Evolutionary conservation across 352 stramenopile genomes (phyloP).

Genomic region (Pythium folliculosum): DNA sequence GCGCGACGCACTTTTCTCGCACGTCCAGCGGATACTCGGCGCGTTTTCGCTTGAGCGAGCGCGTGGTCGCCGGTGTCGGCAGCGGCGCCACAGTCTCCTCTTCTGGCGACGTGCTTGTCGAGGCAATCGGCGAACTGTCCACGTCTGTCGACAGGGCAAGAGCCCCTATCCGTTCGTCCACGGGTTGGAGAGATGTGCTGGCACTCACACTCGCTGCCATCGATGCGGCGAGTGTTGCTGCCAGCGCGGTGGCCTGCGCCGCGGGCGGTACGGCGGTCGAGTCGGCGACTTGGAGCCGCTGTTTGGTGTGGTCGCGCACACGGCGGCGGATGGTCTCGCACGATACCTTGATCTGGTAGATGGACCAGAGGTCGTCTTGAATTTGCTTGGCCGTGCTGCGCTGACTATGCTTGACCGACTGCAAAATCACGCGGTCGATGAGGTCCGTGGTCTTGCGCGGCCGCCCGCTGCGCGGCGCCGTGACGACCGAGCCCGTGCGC

Average conservation of each 20-base stretch:
- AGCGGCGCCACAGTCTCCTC: not conserved
- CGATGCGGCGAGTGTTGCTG: not conserved
- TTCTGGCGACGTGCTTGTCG: not conserved
- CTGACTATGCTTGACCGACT: conserved; percentile 54
- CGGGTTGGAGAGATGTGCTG: not conserved
- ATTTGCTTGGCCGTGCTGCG: conserved; percentile 64
- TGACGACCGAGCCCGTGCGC: conserved; percentile 53
- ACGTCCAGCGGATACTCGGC: conserved; percentile 58
- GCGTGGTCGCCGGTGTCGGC: not conserved
- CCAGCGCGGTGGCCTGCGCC: not conserved
- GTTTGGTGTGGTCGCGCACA: conserved; percentile 48
- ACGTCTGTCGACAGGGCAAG: not conserved
- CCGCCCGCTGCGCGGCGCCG: conserved; percentile 54
- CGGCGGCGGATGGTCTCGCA: conserved; percentile 62
- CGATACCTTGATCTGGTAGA: conserved; percentile 64
- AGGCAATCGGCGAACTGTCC: not conserved
- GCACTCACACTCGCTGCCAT: not conserved
- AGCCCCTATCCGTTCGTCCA: not conserved
- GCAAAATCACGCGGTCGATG: conserved; percentile 68
- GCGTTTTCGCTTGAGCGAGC: conserved; percentile 38
- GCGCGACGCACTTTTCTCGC: conserved; percentile 55
- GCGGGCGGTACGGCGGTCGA: not conserved
- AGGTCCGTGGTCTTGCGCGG: conserved; percentile 69
- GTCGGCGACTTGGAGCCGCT: conserved; percentile 19
- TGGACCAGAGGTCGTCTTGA: conserved; percentile 50